Evolutionary conservation across 176 grass and related monocot species (phyloP), one percentile per base, ranked within the genome.

Genomic region (Aegilops bicornis): DNA sequence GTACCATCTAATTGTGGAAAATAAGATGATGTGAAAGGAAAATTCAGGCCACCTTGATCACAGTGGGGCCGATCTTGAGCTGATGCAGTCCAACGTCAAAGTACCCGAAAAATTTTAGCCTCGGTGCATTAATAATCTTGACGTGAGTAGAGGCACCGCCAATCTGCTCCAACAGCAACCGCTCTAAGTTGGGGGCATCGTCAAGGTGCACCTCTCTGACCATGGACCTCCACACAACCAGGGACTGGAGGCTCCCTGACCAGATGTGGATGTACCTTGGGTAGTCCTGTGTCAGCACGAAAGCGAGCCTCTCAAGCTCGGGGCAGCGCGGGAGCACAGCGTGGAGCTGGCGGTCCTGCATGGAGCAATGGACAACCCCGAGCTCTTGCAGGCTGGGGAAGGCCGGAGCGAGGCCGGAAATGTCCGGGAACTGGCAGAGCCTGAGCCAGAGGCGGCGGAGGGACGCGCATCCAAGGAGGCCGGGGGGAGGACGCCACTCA

Each of bases 231-330:
- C 83, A 92, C 60, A 92, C 27, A 24, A 84, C 83, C 31, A 86
- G 30, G 54, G 71, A 54, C 32, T 66, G 78, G 50, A 91, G 73
- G 32, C 83, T 92, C 25, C 19, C 56, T 12, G 90, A 88, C 82
- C 90, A 88, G 65, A 92, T 42, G 83, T 89, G 90, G 33, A 92
- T 17, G 58, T 86, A 84, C 24, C 85, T 91, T 50, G 90, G 90
- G 79, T 82, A 79, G 79, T 92, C 70, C 42, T 78, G 86, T 11
- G 77, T 89, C 1, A 82, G 83, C 79, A 67, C 79, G 40, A 91
- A 42, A 0, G 86, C 82, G 19, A 91, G 47, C 69, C 71, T 73
- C 90, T 86, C 72, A 22, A 92, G 90, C 33, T 78, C 73, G 15
- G 78, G 78, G 73, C 86, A 92, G 73, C 90, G 68, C 14, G 90